These are phyloP conservation scores for Lablab purpureus DNA, from an alignment of 306 rosid genomes.

Conservation along the genomic window DNA sequence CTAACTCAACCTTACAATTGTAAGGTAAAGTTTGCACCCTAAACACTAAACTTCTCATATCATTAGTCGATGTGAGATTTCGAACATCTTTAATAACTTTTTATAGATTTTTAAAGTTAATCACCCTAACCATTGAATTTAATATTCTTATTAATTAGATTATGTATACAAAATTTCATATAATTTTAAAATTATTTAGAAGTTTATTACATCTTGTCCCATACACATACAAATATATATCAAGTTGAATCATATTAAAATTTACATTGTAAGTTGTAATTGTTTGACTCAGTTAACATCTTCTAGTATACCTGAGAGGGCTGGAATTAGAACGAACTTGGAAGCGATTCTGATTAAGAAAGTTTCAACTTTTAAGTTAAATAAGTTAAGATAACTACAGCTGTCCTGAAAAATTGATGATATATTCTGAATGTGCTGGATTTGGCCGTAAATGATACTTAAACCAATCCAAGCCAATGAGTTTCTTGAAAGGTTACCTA, in stretches of 20 bases:
- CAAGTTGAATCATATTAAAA: not conserved
- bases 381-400: not conserved
- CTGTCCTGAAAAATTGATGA: not conserved
- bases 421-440: constrained; percentile 22
- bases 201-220: too few species aligned
- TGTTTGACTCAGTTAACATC: not conserved
- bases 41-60: too few species aligned
- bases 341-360: constrained; percentile 11
- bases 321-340: constrained; percentile 21
- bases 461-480: not conserved
- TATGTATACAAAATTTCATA: too few species aligned
- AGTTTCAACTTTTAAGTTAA: not conserved
- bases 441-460: not conserved
- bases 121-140: too few species aligned
- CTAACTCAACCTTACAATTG: too few species aligned
- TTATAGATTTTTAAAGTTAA: too few species aligned
- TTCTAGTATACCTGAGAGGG: constrained; percentile 8
- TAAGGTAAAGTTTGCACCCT: too few species aligned
- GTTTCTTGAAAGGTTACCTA: constrained; percentile 20
- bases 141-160: too few species aligned
- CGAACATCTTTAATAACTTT: too few species aligned
- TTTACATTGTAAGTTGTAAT: not conserved
- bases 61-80: too few species aligned
- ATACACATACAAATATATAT: too few species aligned
- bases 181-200: too few species aligned